phyloP scores from a whole-genome alignment of 345 rosid species.

The Eucalyptus albens region DNA sequence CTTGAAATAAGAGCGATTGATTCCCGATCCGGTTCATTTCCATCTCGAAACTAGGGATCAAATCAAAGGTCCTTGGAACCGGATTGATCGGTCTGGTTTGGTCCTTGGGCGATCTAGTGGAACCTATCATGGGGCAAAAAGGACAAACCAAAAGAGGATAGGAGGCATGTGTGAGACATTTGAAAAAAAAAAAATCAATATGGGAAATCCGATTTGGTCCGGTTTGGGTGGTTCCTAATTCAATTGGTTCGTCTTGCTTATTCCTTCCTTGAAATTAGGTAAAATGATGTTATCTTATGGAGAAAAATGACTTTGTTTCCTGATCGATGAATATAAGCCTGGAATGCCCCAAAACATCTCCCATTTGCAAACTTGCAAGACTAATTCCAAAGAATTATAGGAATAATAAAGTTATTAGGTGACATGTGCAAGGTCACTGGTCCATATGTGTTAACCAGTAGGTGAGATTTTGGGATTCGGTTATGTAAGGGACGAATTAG shows the following conservation, averaged over 20 bases:
- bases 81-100: fast-evolving
- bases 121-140: no score
- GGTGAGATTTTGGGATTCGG: background rate
- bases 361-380: background rate
- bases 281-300: background rate
- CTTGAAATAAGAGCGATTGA: background rate
- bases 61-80: no score
- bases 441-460: background rate
- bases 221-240: no score
- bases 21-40: fast-evolving
- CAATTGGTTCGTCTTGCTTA: no score
- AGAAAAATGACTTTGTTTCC: background rate
- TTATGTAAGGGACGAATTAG: background rate
- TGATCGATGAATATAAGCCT: background rate
- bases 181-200: no score
- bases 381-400: background rate
- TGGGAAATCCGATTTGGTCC: no score
- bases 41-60: no score
- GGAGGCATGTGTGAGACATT: no score
- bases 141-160: no score
- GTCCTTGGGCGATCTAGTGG: no score
- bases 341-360: background rate
- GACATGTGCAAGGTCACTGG: background rate
- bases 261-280: background rate
- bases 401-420: background rate